Base-by-base conservation (phyloP, 176 grass and related monocot species). In the Musa troglodytarum region DNA sequence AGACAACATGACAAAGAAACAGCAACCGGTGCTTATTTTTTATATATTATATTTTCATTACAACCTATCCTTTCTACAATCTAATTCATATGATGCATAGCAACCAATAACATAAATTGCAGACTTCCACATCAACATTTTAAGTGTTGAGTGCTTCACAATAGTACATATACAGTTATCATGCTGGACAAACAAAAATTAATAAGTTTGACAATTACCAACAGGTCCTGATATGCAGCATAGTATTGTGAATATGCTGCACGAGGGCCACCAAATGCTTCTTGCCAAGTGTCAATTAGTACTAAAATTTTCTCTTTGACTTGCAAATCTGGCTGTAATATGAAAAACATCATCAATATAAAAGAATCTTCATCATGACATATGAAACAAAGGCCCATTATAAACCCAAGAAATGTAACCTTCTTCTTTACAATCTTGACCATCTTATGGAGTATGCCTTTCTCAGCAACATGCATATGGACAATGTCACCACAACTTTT, bases 391-490 rank as follows among this genome's bases (percentile, higher is more conserved):
- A 43, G 34, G 34, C 34, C 34, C 63, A 53, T 76, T 16, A 58
- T 81, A 50, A 66, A 76, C 75, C 80, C 23, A 59, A 24, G 9
- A 25, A 15, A 23, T 59, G 19, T 28, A 73, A 98, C 94, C 94
- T 98, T 98, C 87, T 91, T 98, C 73, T 92, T 98, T 53, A 92
- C 86, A 83, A 98, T 86, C 81, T 93, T 98, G 84, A 98, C 94
- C 94, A 98, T 98, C 83, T 98, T 88, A 87, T 91, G 90, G 67
- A 88, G 86, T 71, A 98, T 21, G 71, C 89, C 90, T 89, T 77
- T 91, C 77, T 98, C 94, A 8, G 94, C 94, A 80, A 91, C 94
- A 83, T 98, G 88, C 94, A 98, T 98, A 81, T 93, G 94, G 67
- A 98, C 82, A 78, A 98, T 91, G 85, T 98, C 94, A 54, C 94